Conservation (phyloP, 78 protist genomes). For the Dictyostelium citrinum region DNA sequence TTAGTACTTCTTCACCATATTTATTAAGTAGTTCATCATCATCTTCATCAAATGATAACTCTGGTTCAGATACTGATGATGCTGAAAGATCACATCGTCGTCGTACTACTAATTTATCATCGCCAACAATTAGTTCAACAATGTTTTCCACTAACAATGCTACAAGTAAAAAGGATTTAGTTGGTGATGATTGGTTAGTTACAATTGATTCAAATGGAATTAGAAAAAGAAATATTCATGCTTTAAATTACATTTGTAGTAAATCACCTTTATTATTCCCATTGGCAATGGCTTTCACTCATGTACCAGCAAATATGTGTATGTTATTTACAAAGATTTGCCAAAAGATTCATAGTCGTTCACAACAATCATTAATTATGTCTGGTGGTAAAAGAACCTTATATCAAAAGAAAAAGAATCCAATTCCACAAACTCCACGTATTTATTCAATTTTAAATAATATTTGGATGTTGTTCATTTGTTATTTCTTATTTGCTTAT, state of each 20-base stretch:
- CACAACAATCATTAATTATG: conserved; percentile 10
- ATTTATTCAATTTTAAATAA: neutral
- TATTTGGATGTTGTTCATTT: conserved; percentile 11
- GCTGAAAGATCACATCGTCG: neutral
- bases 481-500: conserved; percentile 37
- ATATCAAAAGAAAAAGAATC: conserved; percentile 14
- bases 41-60: neutral
- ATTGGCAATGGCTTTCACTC: neutral
- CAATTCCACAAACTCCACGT: neutral
- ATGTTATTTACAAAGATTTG: neutral
- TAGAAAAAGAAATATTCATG: conserved; percentile 15
- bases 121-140: conserved; percentile 1
- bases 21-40: neutral
- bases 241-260: neutral
- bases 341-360: neutral
- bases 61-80: neutral
- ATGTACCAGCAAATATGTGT: neutral
- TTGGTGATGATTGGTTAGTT: conserved; percentile 65
- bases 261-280: conserved; percentile 46
- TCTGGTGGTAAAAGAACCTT: neutral
- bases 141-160: neutral
- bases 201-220: conserved; percentile 36
- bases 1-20: neutral
- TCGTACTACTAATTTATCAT: neutral
- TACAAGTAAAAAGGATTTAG: neutral